A percentile compares a stretch with the other conserved stretches of the same genome.
Evolutionary conservation across 805 yeast genomes (phyloP).

Genomic region (Pachysolen tannophilus): DNA sequence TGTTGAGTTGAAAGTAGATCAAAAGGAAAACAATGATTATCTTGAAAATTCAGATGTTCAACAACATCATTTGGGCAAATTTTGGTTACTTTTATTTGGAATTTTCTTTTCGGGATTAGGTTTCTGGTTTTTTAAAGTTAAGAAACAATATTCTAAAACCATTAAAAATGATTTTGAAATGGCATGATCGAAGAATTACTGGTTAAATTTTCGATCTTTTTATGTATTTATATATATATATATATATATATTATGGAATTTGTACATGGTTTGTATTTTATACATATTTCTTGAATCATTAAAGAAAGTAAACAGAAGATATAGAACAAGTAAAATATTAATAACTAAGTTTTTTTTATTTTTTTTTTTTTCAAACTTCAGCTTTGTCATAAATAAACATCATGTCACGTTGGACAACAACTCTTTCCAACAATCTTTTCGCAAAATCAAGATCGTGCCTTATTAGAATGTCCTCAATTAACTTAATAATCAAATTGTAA

Average conservation of each 20-base stretch:
- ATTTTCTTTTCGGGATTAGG: slow-evolving; percentile 1
- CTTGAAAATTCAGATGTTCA: slow-evolving; percentile 1
- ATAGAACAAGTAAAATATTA: too few species aligned
- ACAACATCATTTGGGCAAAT: background rate
- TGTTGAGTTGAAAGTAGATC: slow-evolving; percentile 5
- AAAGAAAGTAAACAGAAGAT: too few species aligned
- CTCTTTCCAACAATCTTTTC: slow-evolving; percentile 12
- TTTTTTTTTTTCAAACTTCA: slow-evolving; percentile 1
- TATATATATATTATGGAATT: too few species aligned
- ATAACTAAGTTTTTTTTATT: too few species aligned
- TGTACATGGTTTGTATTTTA: too few species aligned
- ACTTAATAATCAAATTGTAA: slow-evolving; percentile 10
- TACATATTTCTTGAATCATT: too few species aligned
- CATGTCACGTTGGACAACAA: slow-evolving; percentile 17
- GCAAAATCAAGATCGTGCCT: slow-evolving; percentile 8
- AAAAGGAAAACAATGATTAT: slow-evolving; percentile 3
- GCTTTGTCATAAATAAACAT: slow-evolving; percentile 22
- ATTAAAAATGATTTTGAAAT: too few species aligned
- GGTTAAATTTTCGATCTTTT: too few species aligned
- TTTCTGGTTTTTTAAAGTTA: background rate
- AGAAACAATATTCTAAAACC: too few species aligned
- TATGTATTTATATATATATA: too few species aligned
- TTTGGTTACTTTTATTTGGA: slow-evolving; percentile 6
- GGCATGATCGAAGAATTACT: too few species aligned
- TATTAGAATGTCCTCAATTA: slow-evolving; percentile 5